Evolutionary conservation across 2,329 filamentous ascomycete genomes (phyloP).

Genomic region (Fusarium devonianum): DNA sequence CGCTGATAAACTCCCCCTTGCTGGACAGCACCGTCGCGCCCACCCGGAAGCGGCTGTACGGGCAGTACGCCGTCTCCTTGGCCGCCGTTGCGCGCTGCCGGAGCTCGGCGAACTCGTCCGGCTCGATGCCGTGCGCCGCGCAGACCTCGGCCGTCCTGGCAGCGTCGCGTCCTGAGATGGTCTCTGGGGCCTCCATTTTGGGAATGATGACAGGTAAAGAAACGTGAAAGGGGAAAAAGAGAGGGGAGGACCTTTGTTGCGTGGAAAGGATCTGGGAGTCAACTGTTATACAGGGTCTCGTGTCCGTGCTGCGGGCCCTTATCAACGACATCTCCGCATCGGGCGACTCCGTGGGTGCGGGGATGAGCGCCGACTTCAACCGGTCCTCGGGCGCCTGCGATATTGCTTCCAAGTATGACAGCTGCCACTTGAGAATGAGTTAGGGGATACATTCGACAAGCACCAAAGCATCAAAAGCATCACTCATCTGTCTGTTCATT

Average conservation of each 20-base stretch:
- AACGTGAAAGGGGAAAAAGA: neutral
- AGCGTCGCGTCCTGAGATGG: conserved; percentile 41
- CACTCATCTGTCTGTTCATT: no score
- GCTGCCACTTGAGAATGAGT: neutral
- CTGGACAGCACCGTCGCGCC: conserved; percentile 76
- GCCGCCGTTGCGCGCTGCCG: conserved; percentile 70
- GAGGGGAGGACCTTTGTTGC: no score
- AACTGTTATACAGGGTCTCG: conserved; percentile 23
- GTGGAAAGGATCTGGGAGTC: conserved; percentile 5
- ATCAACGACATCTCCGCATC: conserved; percentile 36
- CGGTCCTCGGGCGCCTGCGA: conserved; percentile 10
- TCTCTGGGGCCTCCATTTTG: conserved; percentile 34
- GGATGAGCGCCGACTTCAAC: conserved; percentile 33
- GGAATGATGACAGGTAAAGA: neutral
- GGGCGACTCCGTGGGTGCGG: conserved; percentile 36
- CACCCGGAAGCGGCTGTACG: conserved; percentile 91
- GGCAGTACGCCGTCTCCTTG: conserved; percentile 85
- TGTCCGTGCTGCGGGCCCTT: conserved; percentile 29
- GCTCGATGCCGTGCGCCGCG: conserved; percentile 58
- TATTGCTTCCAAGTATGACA: conserved; percentile 9
- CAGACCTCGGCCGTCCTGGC: conserved; percentile 41
- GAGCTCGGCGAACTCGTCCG: conserved; percentile 70
- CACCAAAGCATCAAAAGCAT: no score
- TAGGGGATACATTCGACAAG: no score
- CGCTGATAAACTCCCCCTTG: conserved; percentile 55